Evolutionary conservation across 352 stramenopile species (phyloP).

Genomic region (Phytophthora cryptogea): DNA sequence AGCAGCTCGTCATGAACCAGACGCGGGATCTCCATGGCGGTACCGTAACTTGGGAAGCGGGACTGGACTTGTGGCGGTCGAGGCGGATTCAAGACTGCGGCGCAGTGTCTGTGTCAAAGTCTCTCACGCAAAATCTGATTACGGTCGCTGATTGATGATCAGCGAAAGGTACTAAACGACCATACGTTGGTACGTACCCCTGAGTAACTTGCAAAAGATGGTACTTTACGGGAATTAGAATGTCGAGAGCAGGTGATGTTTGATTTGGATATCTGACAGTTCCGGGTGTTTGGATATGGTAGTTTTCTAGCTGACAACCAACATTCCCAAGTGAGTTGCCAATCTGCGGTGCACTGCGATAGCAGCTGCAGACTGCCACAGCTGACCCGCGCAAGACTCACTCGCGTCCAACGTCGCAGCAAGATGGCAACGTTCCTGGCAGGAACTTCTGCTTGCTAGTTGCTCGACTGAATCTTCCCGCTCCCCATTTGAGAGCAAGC

Average conservation of each 20-base stretch:
- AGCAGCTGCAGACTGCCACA: constrained; percentile 23
- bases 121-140: constrained; percentile 8
- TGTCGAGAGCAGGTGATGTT: neutral
- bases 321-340: constrained; percentile 16
- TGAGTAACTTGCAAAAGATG: too few species aligned
- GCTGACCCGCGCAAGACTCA: constrained; percentile 2
- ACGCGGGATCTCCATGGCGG: constrained; percentile 50
- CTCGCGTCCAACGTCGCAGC: neutral
- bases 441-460: neutral
- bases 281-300: neutral
- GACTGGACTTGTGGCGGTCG: constrained; percentile 6
- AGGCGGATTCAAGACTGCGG: constrained; percentile 23
- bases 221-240: neutral
- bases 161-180: neutral
- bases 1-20: constrained; percentile 59
- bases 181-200: neutral
- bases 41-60: neutral
- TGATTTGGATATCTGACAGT: neutral
- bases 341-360: constrained; percentile 12
- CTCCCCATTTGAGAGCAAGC: constrained; percentile 15
- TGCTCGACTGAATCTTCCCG: constrained; percentile 4
- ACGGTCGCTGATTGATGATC: neutral
- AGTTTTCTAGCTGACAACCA: too few species aligned
- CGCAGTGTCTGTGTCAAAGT: neutral
- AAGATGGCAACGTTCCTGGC: neutral